Conservation (phyloP, 2,329 filamentous ascomycete species). For the Curvularia sp. region DNA sequence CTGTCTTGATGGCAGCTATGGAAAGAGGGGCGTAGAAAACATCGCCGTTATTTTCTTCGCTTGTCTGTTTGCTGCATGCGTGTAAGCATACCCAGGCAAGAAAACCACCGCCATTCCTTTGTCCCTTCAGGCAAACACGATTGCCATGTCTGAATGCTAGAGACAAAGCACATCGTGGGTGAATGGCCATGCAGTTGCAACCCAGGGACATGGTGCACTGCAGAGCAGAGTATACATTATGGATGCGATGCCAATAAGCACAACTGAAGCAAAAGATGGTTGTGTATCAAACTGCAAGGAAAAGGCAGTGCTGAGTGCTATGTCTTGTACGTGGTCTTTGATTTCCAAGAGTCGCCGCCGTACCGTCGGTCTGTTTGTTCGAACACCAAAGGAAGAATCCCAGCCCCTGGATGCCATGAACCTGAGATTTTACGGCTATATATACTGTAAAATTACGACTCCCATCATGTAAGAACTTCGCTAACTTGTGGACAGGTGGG, state of each 20-base stretch:
- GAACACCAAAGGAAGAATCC: background rate
- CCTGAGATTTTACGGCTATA: background rate
- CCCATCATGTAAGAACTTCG: background rate
- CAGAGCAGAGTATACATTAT: background rate
- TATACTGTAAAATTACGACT: background rate
- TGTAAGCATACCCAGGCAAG: background rate
- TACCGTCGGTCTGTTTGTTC: background rate
- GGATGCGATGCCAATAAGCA: background rate
- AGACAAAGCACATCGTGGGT: background rate
- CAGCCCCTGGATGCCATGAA: background rate
- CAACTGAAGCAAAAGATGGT: background rate
- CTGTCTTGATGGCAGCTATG: background rate
- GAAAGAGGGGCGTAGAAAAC: background rate
- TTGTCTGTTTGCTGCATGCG: background rate
- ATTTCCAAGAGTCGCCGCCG: background rate
- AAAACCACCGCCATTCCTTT: background rate
- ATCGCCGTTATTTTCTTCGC: background rate
- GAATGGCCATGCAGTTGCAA: slow-evolving; percentile 1
- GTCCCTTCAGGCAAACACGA: background rate
- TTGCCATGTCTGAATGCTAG: background rate
- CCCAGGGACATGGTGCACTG: background rate
- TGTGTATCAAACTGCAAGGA: background rate
- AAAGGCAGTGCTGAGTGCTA: background rate
- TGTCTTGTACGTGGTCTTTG: background rate
- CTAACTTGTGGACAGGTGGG: background rate